Evolutionary conservation across 148 eudicot species (phyloP).

Genomic region (Fagopyrum homotropicum): DNA sequence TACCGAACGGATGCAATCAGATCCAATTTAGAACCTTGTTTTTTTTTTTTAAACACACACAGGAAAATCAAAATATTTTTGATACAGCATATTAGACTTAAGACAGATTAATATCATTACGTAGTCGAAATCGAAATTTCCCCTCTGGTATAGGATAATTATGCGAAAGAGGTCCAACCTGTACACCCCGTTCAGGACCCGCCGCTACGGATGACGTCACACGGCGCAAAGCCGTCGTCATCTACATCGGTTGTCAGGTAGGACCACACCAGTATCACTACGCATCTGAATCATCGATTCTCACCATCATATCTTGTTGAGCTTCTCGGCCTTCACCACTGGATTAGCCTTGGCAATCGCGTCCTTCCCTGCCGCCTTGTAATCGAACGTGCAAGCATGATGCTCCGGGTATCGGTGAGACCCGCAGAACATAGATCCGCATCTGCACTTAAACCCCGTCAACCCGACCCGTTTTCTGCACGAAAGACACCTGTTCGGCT

Average conservation of each 20-base stretch:
- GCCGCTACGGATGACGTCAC: neutral
- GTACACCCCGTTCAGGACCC: neutral
- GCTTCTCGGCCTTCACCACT: conserved; percentile 48
- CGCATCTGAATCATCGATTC: neutral
- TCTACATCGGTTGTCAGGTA: neutral
- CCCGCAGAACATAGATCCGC: conserved; percentile 55
- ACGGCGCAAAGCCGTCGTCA: neutral
- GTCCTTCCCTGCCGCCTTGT: conserved; percentile 43
- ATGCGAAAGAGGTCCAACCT: too few relatives aligned
- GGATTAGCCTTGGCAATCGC: conserved; percentile 66
- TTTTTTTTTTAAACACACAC: too few relatives aligned
- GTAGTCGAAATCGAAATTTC: too few relatives aligned
- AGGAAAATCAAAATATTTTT: too few relatives aligned
- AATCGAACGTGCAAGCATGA: conserved; percentile 58
- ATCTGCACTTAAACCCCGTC: conserved; percentile 66
- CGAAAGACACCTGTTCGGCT: conserved; percentile 42
- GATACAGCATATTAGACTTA: too few relatives aligned
- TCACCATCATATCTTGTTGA: conserved; percentile 30
- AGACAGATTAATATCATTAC: too few relatives aligned
- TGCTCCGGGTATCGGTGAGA: conserved; percentile 63
- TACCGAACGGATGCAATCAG: too few relatives aligned
- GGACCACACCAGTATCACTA: neutral
- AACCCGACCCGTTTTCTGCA: conserved; percentile 70
- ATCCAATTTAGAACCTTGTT: too few relatives aligned
- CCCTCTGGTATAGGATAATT: too few relatives aligned